phyloP scores from a whole-genome alignment of 2,329 filamentous ascomycete genomes.

The Pyrenophora seminiperda region DNA sequence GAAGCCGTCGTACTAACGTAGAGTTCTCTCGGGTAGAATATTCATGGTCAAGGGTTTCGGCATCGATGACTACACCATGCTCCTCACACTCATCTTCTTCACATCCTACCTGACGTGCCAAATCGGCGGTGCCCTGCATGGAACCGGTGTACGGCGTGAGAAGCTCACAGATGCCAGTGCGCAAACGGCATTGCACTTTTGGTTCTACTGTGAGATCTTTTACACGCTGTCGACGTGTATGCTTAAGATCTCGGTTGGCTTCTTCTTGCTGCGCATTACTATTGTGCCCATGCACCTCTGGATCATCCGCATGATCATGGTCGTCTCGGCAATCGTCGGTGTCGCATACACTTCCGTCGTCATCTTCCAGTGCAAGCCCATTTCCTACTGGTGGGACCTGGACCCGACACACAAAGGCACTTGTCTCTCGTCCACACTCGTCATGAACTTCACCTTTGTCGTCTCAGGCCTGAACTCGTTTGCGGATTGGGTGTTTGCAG shows the following conservation, averaged over 20 bases:
- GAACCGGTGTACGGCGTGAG: slow-evolving; percentile 43
- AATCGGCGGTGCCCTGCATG: slow-evolving; percentile 46
- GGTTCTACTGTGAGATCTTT: slow-evolving; percentile 61
- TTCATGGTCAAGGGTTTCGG: slow-evolving; percentile 48
- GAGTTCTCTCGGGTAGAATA: slow-evolving; percentile 22
- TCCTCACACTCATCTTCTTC: slow-evolving; percentile 46
- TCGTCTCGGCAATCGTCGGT: slow-evolving; percentile 51
- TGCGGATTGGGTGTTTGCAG: slow-evolving; percentile 38
- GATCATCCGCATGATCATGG: slow-evolving; percentile 55
- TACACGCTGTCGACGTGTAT: slow-evolving; percentile 56
- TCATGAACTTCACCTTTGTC: slow-evolving; percentile 58
- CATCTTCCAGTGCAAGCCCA: slow-evolving; percentile 58
- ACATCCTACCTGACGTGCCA: slow-evolving; percentile 40
- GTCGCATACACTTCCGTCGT: slow-evolving; percentile 57
- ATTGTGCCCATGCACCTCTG: slow-evolving; percentile 50
- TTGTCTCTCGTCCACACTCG: slow-evolving; percentile 51
- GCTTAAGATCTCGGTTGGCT: slow-evolving; percentile 57
- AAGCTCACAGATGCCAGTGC: slow-evolving; percentile 38
- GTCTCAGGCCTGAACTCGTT: slow-evolving; percentile 36
- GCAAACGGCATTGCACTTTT: slow-evolving; percentile 45
- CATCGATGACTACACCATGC: slow-evolving; percentile 49
- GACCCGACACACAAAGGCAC: slow-evolving; percentile 44
- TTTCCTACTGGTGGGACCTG: slow-evolving; percentile 56
- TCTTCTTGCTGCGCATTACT: slow-evolving; percentile 59
- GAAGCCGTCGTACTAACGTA: slow-evolving; percentile 4